Evolutionary conservation across 2,329 filamentous ascomycete species (phyloP).

Genomic region (Seiridium unicorne): DNA sequence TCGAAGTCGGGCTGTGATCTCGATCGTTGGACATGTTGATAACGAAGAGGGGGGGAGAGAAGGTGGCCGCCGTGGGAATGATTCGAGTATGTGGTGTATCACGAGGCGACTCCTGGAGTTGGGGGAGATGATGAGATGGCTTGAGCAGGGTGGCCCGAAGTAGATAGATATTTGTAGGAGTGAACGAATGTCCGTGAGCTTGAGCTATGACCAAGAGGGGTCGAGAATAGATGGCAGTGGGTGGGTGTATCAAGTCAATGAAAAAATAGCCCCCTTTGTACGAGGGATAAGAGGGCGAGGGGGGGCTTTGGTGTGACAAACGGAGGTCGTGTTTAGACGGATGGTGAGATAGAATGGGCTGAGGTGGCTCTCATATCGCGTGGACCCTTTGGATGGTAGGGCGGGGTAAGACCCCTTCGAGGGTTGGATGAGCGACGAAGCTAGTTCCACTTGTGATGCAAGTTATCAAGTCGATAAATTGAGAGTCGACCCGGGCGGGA

Average conservation of each 20-base stretch:
- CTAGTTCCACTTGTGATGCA: not conserved
- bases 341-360: constrained; percentile 1
- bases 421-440: not conserved
- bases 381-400: not conserved
- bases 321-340: not conserved
- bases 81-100: constrained; percentile 2
- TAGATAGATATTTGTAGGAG: not conserved
- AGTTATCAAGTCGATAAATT: not conserved
- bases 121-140: not conserved
- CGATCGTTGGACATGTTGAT: constrained; percentile 29
- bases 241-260: not conserved
- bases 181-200: not conserved
- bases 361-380: constrained; percentile 2
- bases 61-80: constrained; percentile 4
- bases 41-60: not conserved
- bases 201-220: not conserved
- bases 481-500: not conserved
- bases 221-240: not conserved
- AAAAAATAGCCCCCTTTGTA: constrained; percentile 1
- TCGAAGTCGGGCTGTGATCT: constrained; percentile 18
- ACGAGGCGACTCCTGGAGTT: no score
- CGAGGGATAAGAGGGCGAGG: not conserved
- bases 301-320: constrained; percentile 1
- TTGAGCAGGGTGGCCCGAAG: not conserved
- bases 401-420: constrained; percentile 3